These are phyloP conservation scores for Yamadazyma oceani DNA, from an alignment of 1,139 yeast species.

Conservation along the genomic window DNA sequence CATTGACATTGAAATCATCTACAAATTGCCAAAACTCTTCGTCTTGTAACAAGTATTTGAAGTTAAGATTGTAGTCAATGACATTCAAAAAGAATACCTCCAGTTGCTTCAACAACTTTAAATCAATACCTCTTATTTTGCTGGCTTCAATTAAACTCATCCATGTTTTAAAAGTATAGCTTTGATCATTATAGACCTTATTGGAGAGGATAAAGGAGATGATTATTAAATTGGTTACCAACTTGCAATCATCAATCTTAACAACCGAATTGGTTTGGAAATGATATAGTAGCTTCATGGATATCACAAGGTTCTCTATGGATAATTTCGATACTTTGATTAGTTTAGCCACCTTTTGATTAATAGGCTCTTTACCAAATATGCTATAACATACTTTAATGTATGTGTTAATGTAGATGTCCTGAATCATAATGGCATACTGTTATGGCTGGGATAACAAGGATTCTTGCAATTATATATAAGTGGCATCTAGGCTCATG, in stretches of 20 bases:
- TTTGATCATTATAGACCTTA: constrained; percentile 51
- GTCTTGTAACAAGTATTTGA: constrained; percentile 23
- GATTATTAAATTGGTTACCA: constrained; percentile 28
- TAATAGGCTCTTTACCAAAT: constrained; percentile 7
- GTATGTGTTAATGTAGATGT: constrained; percentile 6
- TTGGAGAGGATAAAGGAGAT: constrained; percentile 46
- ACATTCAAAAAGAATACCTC: constrained; percentile 32
- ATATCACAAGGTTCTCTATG: constrained; percentile 29
- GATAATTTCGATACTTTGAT: constrained; percentile 27
- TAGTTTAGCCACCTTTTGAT: constrained; percentile 11
- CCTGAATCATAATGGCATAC: constrained; percentile 2
- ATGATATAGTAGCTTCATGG: constrained; percentile 31
- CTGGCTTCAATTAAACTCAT: constrained; percentile 17
- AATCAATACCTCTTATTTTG: constrained; percentile 11
- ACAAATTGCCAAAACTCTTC: constrained; percentile 25
- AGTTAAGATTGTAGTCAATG: constrained; percentile 31
- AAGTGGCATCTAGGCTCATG: no score
- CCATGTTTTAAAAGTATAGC: constrained; percentile 57
- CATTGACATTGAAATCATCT: neutral
- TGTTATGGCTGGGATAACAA: neutral
- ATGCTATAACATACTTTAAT: constrained; percentile 5
- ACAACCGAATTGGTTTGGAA: constrained; percentile 23
- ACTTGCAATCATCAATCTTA: constrained; percentile 10
- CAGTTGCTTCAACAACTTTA: constrained; percentile 22
- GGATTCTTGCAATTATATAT: neutral